These are phyloP conservation scores for Sphaerulina musiva DNA, from an alignment of 2,329 filamentous ascomycete species.

Conservation along the genomic window DNA sequence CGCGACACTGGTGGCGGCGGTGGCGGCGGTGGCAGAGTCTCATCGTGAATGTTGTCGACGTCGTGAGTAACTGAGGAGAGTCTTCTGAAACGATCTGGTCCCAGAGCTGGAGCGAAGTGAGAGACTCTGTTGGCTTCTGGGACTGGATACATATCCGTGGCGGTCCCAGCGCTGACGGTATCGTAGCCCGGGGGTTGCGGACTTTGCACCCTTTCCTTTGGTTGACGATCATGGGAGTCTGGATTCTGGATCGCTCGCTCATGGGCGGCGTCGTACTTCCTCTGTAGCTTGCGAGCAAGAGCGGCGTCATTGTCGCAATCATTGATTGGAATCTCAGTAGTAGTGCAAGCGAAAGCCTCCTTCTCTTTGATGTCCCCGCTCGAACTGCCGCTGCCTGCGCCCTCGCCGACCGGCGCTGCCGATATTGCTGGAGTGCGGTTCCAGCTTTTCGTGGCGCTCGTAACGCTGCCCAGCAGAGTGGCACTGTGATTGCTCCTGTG, in stretches of 20 bases:
- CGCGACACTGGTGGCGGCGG: neutral
- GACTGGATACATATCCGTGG: conserved; percentile 7
- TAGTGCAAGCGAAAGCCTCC: neutral
- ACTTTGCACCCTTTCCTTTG: conserved; percentile 1
- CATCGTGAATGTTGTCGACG: neutral
- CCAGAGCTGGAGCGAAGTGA: conserved; percentile 5
- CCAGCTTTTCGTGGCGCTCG: conserved; percentile 6
- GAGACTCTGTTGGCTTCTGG: conserved; percentile 2
- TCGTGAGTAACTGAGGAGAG: conserved; percentile 6
- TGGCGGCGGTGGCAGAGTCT: neutral
- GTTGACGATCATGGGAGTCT: neutral
- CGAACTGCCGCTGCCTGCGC: neutral
- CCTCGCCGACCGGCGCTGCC: neutral
- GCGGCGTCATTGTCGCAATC: conserved; percentile 4
- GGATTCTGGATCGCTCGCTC: conserved; percentile 2
- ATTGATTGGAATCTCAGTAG: neutral
- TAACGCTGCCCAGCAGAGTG: conserved; percentile 8
- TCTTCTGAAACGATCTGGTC: conserved; percentile 1
- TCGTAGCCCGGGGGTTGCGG: conserved; percentile 4
- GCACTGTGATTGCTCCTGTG: conserved; percentile 2
- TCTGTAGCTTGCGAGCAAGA: conserved; percentile 4
- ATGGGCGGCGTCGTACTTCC: conserved; percentile 6
- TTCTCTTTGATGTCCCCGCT: neutral
- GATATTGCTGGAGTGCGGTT: neutral
- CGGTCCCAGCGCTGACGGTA: conserved; percentile 1